phyloP scores from a whole-genome alignment of 495 filamentous ascomycete genomes.

The Tirmania nivea region DNA sequence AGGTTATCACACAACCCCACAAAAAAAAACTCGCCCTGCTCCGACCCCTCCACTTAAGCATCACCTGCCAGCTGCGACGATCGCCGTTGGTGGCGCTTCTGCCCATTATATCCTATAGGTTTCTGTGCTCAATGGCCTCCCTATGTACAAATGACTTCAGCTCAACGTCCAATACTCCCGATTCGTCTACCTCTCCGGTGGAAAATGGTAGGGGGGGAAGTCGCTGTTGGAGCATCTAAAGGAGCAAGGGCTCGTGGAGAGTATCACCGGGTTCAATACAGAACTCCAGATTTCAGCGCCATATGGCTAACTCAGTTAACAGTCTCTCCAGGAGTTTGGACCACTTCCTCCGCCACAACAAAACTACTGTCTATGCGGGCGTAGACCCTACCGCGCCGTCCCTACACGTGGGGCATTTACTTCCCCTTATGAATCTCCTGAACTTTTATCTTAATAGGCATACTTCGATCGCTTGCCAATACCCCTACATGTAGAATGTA shows the following conservation, averaged over 20 bases:
- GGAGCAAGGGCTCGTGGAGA: constrained; percentile 58
- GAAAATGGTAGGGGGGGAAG: background rate
- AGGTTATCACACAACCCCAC: too few relatives aligned
- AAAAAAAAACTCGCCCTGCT: too few relatives aligned
- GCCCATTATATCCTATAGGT: too few relatives aligned
- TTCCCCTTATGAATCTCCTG: constrained; percentile 83
- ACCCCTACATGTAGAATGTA: background rate
- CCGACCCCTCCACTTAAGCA: too few relatives aligned
- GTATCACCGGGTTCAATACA: constrained; percentile 76
- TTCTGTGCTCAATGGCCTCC: too few relatives aligned
- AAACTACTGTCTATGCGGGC: constrained; percentile 66
- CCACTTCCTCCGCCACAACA: constrained; percentile 42
- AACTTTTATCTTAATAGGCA: constrained; percentile 83
- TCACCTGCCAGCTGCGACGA: too few relatives aligned
- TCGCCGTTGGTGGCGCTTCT: too few relatives aligned
- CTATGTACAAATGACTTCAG: too few relatives aligned
- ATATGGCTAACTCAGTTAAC: background rate
- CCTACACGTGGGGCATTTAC: constrained; percentile 75
- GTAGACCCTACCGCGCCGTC: constrained; percentile 84
- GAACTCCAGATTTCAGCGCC: background rate
- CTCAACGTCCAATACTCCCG: too few relatives aligned
- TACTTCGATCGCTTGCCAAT: constrained; percentile 32
- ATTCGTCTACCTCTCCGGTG: too few relatives aligned
- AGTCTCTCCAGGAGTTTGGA: constrained; percentile 38
- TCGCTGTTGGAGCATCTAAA: constrained; percentile 30